These are phyloP conservation scores for Cylindrotheca fusiformis DNA, from an alignment of 108 stramenopile genomes.

Conservation along the genomic window DNA sequence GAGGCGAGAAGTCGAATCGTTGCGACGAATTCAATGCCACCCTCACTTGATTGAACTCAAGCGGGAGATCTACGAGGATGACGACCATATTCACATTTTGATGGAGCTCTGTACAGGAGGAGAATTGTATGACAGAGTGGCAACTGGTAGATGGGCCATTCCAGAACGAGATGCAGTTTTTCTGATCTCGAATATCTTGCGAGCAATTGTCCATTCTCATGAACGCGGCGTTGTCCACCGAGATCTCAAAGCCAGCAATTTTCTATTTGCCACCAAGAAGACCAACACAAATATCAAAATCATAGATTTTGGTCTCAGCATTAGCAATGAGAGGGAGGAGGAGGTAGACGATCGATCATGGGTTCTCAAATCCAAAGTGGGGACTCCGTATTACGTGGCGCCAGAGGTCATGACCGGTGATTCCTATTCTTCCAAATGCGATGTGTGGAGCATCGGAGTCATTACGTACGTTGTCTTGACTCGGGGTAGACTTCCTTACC, in stretches of 20 bases:
- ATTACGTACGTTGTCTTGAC: slow-evolving; percentile 58
- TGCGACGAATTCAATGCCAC: slow-evolving; percentile 40
- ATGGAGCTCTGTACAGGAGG: slow-evolving; percentile 40
- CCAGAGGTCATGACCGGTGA: slow-evolving; percentile 33
- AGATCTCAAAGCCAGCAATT: slow-evolving; percentile 93
- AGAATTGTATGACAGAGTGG: slow-evolving; percentile 71
- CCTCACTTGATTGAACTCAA: slow-evolving; percentile 64
- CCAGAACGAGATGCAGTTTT: slow-evolving; percentile 47
- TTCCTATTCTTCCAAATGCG: slow-evolving; percentile 86
- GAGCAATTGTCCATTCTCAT: slow-evolving; percentile 68
- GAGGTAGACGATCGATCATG: not conserved
- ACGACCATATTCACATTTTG: slow-evolving; percentile 51
- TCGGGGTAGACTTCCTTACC: slow-evolving; percentile 63
- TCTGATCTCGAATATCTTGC: slow-evolving; percentile 43
- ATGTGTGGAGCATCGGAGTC: slow-evolving; percentile 90
- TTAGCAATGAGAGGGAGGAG: slow-evolving; percentile 32
- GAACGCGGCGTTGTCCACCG: slow-evolving; percentile 80
- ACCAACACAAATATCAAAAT: slow-evolving; percentile 74
- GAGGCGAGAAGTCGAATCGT: slow-evolving; percentile 45
- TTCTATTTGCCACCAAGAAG: slow-evolving; percentile 57
- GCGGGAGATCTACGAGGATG: slow-evolving; percentile 68
- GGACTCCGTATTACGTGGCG: slow-evolving; percentile 81
- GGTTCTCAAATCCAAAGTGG: slow-evolving; percentile 10
- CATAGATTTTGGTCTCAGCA: slow-evolving; percentile 96
- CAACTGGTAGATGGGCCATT: slow-evolving; percentile 17